Evolutionary conservation across 768 basidiomycete species (phyloP), one percentile per base, ranked within the genome.

Genomic region (Galerina sulciceps): DNA sequence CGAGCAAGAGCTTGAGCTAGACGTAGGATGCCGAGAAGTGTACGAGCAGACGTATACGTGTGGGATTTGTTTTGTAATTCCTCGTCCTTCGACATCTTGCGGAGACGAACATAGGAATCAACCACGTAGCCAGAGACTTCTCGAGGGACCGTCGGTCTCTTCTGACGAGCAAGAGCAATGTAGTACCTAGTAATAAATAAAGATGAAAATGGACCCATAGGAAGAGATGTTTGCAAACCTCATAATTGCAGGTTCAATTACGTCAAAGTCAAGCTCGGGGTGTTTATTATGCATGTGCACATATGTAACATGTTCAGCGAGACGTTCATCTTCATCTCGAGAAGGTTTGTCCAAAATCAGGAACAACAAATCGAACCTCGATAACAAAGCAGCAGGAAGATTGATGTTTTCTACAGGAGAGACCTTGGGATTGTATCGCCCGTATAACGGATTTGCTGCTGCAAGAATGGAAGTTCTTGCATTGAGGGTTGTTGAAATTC

Each of bases 321-420:
- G 83, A 49, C 95, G 84, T 70, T 99, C 96, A 67, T 99, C 97
- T 64, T 95, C 94, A 68, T 99, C 97, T 60, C 95, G 81, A 6
- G 87, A 85, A 2, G 97, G 96, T 65, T 96, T 98, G 76, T 99
- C 97, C 47, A 99, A 85, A 59, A 99, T 96, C 69, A 99, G 82
- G 82, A 99, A 99, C 59, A 99, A 76, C 56, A 99, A 80, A 71
- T 99, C 97, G 73, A 99, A 99, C 73, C 97, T 88, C 20, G 96
- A 99, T 46, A 99, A 76, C 23, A 99, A 81, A 0, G 97, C 97
- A 1, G 97, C 97, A 22, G 97, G 97, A 40, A 99, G 83, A 73
- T 99, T 99, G 83, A 99, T 98, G 72, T 99, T 99, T 70, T 99
- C 97, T 0, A 97, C 95, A 0, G 97, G 97, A 4, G 97, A 98